Conservation (phyloP, 179 eudicot species). For the Gypsophila paniculata region DNA sequence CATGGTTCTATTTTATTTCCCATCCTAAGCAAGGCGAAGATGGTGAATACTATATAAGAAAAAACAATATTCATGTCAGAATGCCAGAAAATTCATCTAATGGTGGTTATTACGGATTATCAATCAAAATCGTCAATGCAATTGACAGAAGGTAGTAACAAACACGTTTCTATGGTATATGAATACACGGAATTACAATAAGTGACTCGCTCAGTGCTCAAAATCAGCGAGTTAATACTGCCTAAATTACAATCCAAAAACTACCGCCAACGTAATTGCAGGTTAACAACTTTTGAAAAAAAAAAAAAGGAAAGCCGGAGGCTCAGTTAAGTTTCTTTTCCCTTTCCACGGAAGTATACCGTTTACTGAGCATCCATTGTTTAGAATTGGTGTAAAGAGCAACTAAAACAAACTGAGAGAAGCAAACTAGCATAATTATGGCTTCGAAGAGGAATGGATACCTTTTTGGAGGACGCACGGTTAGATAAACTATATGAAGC, state of each 20-base stretch:
- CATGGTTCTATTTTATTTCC: no score
- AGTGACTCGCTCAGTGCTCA: background rate
- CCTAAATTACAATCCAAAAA: background rate
- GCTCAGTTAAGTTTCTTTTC: constrained; percentile 42
- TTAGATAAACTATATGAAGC: constrained; percentile 63
- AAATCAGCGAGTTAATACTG: background rate
- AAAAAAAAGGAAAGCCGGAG: background rate
- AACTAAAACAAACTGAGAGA: constrained; percentile 71
- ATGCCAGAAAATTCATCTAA: background rate
- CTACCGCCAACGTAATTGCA: no score
- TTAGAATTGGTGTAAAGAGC: constrained; percentile 56
- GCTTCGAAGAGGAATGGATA: constrained; percentile 93
- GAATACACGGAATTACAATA: background rate
- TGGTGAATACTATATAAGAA: background rate
- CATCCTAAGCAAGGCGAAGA: background rate
- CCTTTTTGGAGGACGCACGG: constrained; percentile 58
- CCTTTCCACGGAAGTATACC: constrained; percentile 27
- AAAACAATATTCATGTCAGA: background rate
- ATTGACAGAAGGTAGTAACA: background rate
- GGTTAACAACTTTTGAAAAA: background rate
- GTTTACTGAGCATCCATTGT: constrained; percentile 62
- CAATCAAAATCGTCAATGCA: constrained; percentile 1
- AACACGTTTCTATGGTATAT: constrained; percentile 9
- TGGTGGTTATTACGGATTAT: no score
- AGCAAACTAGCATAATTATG: constrained; percentile 74